Conservation (phyloP, 2,329 filamentous ascomycete genomes). For the Colletotrichum sidae region DNA sequence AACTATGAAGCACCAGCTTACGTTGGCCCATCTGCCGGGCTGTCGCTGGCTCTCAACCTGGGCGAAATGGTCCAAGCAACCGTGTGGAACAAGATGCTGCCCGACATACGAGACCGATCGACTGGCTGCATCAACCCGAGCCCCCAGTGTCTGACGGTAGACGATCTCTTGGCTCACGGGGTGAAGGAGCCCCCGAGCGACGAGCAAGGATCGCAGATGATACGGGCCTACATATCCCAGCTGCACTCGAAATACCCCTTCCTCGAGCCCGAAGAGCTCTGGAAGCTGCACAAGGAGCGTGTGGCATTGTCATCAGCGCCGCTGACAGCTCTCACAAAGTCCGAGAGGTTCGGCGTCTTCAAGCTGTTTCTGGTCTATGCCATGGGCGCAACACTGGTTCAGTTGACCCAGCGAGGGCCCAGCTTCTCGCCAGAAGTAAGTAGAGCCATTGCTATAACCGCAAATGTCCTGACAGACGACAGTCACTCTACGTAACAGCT, state of each 20-base stretch:
- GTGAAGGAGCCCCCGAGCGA: slow-evolving; percentile 58
- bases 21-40: no score
- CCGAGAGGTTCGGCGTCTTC: slow-evolving; percentile 57
- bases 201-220: slow-evolving; percentile 55
- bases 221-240: slow-evolving; percentile 58
- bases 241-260: slow-evolving; percentile 63
- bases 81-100: no score
- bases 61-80: no score
- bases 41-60: no score
- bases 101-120: no score
- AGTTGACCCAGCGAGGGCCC: slow-evolving; percentile 56
- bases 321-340: slow-evolving; percentile 38
- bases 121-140: slow-evolving; percentile 4
- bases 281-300: slow-evolving; percentile 55
- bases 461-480: background rate
- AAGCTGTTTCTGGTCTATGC: slow-evolving; percentile 64
- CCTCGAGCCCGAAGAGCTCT: slow-evolving; percentile 57
- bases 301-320: slow-evolving; percentile 49
- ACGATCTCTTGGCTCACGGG: slow-evolving; percentile 54
- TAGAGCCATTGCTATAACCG: background rate
- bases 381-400: slow-evolving; percentile 61
- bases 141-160: slow-evolving; percentile 45
- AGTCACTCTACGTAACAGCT: slow-evolving; percentile 62
- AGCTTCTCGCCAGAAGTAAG: slow-evolving; percentile 52
- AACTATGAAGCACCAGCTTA: no score